phyloP scores from a whole-genome alignment of 192 early-diverging fungal species.

The Coemansia sp. region DNA sequence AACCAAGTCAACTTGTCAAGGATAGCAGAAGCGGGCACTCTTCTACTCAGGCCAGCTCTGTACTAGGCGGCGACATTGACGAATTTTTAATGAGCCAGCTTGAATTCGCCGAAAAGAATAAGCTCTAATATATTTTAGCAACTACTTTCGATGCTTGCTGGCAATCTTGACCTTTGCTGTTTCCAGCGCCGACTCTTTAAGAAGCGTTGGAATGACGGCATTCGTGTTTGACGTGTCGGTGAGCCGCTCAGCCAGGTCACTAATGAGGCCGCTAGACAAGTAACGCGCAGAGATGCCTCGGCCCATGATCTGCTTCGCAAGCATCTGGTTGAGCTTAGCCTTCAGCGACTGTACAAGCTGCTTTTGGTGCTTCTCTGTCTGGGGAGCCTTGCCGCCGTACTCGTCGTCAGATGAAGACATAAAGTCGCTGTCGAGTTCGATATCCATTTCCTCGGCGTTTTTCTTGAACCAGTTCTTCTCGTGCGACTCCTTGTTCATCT shows the following conservation, averaged over 20 bases:
- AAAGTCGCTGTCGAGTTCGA: conserved; percentile 77
- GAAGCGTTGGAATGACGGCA: conserved; percentile 27
- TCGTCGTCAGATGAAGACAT: conserved; percentile 50
- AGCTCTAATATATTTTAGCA: not conserved
- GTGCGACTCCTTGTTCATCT: conserved; percentile 64
- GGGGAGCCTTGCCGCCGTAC: conserved; percentile 19
- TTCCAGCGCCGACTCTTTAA: conserved; percentile 47
- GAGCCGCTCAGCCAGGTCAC: conserved; percentile 66
- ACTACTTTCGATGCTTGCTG: not conserved
- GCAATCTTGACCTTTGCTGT: conserved; percentile 21
- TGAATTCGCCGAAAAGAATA: not conserved
- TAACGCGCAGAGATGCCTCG: conserved; percentile 60
- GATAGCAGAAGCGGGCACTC: conserved; percentile 58
- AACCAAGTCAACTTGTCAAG: conserved; percentile 67
- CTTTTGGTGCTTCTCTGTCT: conserved; percentile 24
- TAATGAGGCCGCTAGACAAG: conserved; percentile 63
- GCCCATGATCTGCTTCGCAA: conserved; percentile 39
- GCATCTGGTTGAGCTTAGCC: conserved; percentile 24
- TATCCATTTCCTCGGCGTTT: conserved; percentile 76
- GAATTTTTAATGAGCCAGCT: conserved; percentile 16
- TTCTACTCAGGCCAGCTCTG: conserved; percentile 48
- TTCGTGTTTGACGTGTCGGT: conserved; percentile 39
- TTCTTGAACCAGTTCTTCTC: conserved; percentile 79
- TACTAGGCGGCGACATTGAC: conserved; percentile 60
- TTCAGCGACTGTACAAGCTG: conserved; percentile 34